phyloP scores from a whole-genome alignment of 2,329 filamentous ascomycete species.

The Metarhizium robertsii region DNA sequence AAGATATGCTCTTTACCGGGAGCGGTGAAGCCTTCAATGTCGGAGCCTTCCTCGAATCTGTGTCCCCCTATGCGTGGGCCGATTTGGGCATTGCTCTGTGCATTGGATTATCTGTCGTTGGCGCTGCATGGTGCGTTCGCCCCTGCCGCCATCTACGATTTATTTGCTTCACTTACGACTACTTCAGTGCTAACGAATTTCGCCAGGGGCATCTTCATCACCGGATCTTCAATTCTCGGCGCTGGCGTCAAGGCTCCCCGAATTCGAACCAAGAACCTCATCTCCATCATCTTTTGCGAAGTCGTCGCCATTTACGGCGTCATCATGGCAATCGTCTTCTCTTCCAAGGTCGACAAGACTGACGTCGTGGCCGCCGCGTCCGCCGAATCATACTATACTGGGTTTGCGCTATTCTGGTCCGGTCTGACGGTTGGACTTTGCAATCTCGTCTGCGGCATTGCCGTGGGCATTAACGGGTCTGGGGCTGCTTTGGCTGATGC shows the following conservation, averaged over 20 bases:
- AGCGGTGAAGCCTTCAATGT: conserved; percentile 96
- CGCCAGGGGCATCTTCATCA: conserved; percentile 94
- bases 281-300: conserved; percentile 99
- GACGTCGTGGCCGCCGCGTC: conserved; percentile 57
- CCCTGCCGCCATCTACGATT: not conserved
- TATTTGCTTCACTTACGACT: too few species aligned
- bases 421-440: conserved; percentile 91
- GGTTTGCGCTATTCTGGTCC: conserved; percentile 92
- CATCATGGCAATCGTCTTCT: conserved; percentile 99
- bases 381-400: conserved; percentile 80
- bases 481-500: conserved; percentile 94
- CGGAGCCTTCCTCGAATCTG: conserved; percentile 85
- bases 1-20: conserved; percentile 98
- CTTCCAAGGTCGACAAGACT: conserved; percentile 68
- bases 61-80: conserved; percentile 93
- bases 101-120: conserved; percentile 92
- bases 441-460: conserved; percentile 92
- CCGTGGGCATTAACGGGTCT: conserved; percentile 96
- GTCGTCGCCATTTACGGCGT: conserved; percentile 99
- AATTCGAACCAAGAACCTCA: conserved; percentile 98
- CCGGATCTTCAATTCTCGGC: conserved; percentile 92
- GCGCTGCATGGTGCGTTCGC: conserved; percentile 78
- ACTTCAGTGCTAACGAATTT: not conserved
- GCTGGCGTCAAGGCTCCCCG: conserved; percentile 93
- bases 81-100: conserved; percentile 84